Conservation (phyloP, 371 early-diverging fungal species). For the Polyrhizophydium stewartii region DNA sequence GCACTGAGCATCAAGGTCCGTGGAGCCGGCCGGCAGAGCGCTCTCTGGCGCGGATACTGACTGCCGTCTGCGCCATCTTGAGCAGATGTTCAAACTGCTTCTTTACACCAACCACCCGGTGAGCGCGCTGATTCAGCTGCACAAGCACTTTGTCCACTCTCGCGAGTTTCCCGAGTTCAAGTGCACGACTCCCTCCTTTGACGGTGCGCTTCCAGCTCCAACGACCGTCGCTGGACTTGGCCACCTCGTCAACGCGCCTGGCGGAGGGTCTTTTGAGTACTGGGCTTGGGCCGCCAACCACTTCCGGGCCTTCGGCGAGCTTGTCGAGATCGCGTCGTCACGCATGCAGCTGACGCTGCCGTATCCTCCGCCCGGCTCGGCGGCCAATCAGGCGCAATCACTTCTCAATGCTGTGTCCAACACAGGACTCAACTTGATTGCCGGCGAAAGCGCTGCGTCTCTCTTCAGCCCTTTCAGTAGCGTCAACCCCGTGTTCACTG, state of each 20-base stretch:
- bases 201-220: too few species aligned
- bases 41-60: not conserved
- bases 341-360: conserved; percentile 67
- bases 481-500: conserved; percentile 34
- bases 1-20: conserved; percentile 68
- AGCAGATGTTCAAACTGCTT: conserved; percentile 66
- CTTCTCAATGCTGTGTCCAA: conserved; percentile 18
- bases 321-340: conserved; percentile 60
- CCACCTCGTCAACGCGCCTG: conserved; percentile 14
- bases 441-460: conserved; percentile 15
- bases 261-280: conserved; percentile 65
- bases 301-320: conserved; percentile 71
- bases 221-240: conserved; percentile 12
- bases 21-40: not conserved
- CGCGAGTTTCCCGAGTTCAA: conserved; percentile 32
- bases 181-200: not conserved
- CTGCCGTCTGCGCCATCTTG: not conserved
- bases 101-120: conserved; percentile 63
- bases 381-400: conserved; percentile 8
- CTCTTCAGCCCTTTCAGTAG: conserved; percentile 26
- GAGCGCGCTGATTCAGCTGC: conserved; percentile 61
- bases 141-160: conserved; percentile 57
- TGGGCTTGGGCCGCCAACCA: conserved; percentile 51
- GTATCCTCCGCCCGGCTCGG: conserved; percentile 40
- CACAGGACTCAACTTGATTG: conserved; percentile 19